Base-by-base conservation (phyloP, 1,284 basidiomycete genomes). In the Singerocomus inundabilis region DNA sequence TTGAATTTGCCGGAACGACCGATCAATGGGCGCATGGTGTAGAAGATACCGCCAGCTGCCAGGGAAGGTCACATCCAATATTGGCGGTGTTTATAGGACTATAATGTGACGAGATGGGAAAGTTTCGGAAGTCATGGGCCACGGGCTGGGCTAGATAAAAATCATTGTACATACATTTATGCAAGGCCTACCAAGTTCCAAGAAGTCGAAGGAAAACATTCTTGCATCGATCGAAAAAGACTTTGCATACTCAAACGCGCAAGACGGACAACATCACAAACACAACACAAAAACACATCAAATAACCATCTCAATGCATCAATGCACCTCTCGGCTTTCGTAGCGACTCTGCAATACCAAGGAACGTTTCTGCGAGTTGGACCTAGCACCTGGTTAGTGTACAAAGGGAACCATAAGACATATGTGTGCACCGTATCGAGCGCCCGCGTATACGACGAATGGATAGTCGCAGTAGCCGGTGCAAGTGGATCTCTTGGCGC, bases 321-420 rank as follows among this genome's bases (percentile, higher is more conserved):
- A 81, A 55, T 13, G 74, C 68, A 45, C 77, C 82, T 52, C 81
- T 68, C 0, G 79, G 75, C 57, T 81, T 84, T 54, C 73, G 67
- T 63, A 84, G 61, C 8, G 81, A 82, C 31, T 81, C 78, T 0
- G 81, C 81, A 35, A 84, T 75, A 8, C 76, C 78, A n/a, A 84
- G 62, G 73, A 85, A 85, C 0, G 83, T 81, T 50, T 81, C 70
- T 0, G 81, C 74, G 1, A 84, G 74, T 55, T 74, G 73, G 21
- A 82, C 70, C 81, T 83, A 40, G 35, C 2, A 1, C 9, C 8
- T 12, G 2, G 5, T 28, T 8, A 37, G 41, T 15, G 24, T 24
- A 6, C 29, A 31, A n/a, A 12, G 18, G 18, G 45, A 38, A 12
- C 2, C 0, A 32, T 13, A 40, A 21, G 12, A n/a, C 29, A 12